Evolutionary conservation across 345 rosid genomes (phyloP).

Genomic region (Isatis tinctoria): DNA sequence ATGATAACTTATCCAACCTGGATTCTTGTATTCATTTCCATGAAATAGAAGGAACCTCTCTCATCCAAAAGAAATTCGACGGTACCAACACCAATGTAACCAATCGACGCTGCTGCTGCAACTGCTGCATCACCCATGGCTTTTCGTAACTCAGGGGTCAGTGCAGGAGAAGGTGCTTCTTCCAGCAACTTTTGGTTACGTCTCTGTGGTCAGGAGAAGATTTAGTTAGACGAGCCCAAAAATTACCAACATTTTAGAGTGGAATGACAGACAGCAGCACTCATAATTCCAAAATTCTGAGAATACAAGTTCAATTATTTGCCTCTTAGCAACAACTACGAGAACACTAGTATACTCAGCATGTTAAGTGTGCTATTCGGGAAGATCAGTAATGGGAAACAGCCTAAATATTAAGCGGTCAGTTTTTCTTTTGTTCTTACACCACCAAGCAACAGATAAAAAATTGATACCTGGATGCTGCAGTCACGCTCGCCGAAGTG

Average conservation of each 20-base stretch:
- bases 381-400: not conserved
- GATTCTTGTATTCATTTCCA: conserved; percentile 99
- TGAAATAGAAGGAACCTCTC: conserved; percentile 96
- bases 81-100: conserved; percentile 96
- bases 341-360: not conserved
- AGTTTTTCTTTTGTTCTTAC: not conserved
- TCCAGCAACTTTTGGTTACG: conserved; percentile 94
- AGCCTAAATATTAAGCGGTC: not conserved
- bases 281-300: not conserved
- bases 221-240: not conserved
- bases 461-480: conserved; percentile 81
- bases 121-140: conserved; percentile 99
- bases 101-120: conserved; percentile 98
- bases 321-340: not conserved
- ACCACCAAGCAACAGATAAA: not conserved
- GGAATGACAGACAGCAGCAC: not conserved
- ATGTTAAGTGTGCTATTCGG: not conserved
- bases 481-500: conserved; percentile 99
- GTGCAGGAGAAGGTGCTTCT: conserved; percentile 99
- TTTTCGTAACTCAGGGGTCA: conserved; percentile 88
- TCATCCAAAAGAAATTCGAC: conserved; percentile 97
- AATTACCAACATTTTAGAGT: not conserved
- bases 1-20: conserved; percentile 49
- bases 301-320: not conserved
- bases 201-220: conserved; percentile 49